Evolutionary conservation across 257 asterid genomes (phyloP), one percentile per base, ranked within the genome.

Genomic region (Plantago elongata): DNA sequence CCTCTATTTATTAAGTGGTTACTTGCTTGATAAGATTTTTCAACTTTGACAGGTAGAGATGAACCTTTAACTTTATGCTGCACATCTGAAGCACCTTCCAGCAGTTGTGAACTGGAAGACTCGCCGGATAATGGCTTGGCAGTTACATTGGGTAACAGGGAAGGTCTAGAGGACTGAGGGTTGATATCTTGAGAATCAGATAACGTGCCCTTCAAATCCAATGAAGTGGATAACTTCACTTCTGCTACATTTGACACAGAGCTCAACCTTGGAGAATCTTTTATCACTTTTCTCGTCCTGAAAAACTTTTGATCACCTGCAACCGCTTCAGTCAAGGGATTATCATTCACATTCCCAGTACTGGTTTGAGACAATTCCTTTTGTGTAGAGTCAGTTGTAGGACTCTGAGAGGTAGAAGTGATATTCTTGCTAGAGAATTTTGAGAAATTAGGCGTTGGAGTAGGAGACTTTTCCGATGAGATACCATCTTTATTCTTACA

Each of bases 251-350:
- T 83, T 38, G 85, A 58, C 18, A 65, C 67, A 58, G 80, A 64
- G 69, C 70, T 72, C 45, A 72, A 67, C 74, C 85, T 83, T 27
- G 91, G 67, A 62, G 77, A 63, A 71, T 89, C 95, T 83, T 80
- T 87, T 18, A 69, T 65, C 57, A 75, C 58, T 67, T 86, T 86
- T 82, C 77, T 87, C 30, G 77, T 72, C 70, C 74, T 93, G 62
- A 71, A 87, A 74, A 72, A 66, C 69, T 78, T 79, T 49, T 74
- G 85, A 49, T 77, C 95, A 73, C 55, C 85, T 82, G 73, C 78
- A 63, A 61, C 77, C 16, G 61, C 78, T 74, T 82, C 83, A 63
- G 66, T 60, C n/a, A 72, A 64, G 49, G 69, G 47, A 60, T 34
- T 34, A 34, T 83, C 90, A 66, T 72, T 77, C 71, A 67, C 58